phyloP scores from a whole-genome alignment of 805 yeast genomes.

The Kuraishia ogatae region DNA sequence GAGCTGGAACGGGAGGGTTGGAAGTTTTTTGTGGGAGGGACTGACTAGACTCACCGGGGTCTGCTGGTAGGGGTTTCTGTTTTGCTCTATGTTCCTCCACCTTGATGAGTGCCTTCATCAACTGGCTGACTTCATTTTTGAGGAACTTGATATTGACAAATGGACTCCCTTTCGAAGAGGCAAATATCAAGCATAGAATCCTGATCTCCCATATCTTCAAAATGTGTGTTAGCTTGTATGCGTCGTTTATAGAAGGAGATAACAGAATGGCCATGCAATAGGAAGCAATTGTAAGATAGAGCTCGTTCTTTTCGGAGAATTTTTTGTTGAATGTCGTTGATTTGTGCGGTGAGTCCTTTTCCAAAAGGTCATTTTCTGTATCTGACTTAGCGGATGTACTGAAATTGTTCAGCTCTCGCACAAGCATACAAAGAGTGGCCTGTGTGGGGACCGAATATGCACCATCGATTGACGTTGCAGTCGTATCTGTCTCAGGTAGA shows the following conservation, averaged over 20 bases:
- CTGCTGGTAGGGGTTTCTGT: not conserved
- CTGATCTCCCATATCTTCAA: constrained; percentile 34
- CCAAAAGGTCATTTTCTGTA: no score
- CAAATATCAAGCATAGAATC: constrained; percentile 13
- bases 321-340: not conserved
- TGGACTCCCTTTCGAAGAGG: constrained; percentile 3
- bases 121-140: constrained; percentile 16
- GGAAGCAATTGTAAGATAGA: constrained; percentile 16
- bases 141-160: constrained; percentile 20
- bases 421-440: not conserved
- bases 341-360: not conserved
- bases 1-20: constrained; percentile 5
- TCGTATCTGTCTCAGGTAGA: constrained; percentile 12
- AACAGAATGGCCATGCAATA: constrained; percentile 18
- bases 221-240: constrained; percentile 25
- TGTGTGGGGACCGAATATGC: not conserved
- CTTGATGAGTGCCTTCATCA: constrained; percentile 17
- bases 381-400: not conserved
- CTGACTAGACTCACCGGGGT: not conserved
- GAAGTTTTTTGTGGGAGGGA: constrained; percentile 1
- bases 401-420: not conserved
- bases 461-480: constrained; percentile 1
- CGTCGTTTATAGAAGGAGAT: constrained; percentile 9
- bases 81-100: constrained; percentile 6
- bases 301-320: constrained; percentile 2